Evolutionary conservation across 768 basidiomycete genomes (phyloP).

Genomic region (Lactarius deliciosus): DNA sequence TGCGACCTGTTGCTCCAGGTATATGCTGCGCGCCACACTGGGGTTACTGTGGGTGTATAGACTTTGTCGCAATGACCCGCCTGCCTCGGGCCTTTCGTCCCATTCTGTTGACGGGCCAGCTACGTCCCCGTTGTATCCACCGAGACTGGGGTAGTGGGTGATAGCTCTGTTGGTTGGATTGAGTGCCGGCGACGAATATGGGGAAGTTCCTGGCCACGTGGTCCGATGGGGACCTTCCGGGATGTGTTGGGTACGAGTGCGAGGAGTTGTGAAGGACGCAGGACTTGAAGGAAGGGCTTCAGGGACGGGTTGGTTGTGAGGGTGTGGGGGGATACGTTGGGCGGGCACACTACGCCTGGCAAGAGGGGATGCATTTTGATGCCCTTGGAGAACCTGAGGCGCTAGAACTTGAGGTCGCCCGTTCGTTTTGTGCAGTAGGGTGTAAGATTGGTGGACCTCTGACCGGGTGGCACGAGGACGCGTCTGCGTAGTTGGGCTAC

Average conservation of each 20-base stretch:
- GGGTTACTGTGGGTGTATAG: constrained; percentile 20
- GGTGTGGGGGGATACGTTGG: neutral
- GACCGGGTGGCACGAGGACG: neutral
- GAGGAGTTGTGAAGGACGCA: constrained; percentile 1
- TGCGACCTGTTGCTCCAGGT: constrained; percentile 18
- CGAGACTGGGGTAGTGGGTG: neutral
- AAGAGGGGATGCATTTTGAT: neutral
- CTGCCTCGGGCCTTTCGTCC: constrained; percentile 15
- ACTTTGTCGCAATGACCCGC: constrained; percentile 9
- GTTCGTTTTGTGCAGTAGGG: neutral
- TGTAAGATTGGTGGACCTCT: constrained; percentile 1
- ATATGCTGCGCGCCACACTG: constrained; percentile 16
- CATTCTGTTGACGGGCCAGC: neutral
- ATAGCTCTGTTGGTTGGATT: neutral
- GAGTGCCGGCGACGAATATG: neutral
- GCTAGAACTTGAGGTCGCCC: neutral
- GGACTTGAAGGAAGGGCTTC: neutral
- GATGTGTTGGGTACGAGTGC: neutral
- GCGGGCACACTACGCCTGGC: neutral
- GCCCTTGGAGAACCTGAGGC: neutral
- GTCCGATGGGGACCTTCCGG: constrained; percentile 5
- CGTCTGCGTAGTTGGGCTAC: neutral
- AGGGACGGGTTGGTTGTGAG: neutral
- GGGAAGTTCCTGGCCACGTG: constrained; percentile 10
- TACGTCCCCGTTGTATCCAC: neutral